phyloP scores from a whole-genome alignment of 306 rosid genomes.

The Prunus fruticosa region DNA sequence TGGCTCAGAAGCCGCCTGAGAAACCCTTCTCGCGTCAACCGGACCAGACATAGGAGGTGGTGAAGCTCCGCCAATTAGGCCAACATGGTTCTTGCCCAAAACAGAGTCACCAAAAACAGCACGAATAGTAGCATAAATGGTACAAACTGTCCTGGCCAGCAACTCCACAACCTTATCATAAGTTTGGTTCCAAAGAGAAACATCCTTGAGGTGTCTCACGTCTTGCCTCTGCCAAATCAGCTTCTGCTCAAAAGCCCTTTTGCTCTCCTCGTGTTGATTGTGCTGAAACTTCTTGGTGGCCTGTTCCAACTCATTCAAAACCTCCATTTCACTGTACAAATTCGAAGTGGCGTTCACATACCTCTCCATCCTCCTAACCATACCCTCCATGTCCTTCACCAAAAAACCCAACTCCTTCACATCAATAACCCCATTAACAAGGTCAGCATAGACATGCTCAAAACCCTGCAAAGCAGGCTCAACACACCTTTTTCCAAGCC shows the following conservation, averaged over 20 bases:
- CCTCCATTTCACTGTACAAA: conserved; percentile 82
- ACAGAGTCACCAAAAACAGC: conserved; percentile 56
- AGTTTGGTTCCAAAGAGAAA: conserved; percentile 90
- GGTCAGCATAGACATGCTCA: conserved; percentile 85
- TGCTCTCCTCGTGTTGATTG: conserved; percentile 78
- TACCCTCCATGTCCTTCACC: conserved; percentile 94
- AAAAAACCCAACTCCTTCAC: conserved; percentile 86
- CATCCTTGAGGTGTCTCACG: conserved; percentile 75
- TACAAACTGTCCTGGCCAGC: conserved; percentile 90
- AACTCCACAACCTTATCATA: conserved; percentile 91
- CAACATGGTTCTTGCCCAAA: conserved; percentile 28
- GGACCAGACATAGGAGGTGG: conserved; percentile 35
- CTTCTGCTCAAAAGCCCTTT: conserved; percentile 77
- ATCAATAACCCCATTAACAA: conserved; percentile 67
- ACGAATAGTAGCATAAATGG: conserved; percentile 69
- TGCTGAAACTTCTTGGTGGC: conserved; percentile 77
- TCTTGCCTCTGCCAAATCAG: conserved; percentile 83
- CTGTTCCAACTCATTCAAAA: conserved; percentile 81
- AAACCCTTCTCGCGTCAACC: conserved; percentile 18
- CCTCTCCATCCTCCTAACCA: conserved; percentile 94
- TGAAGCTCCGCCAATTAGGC: conserved; percentile 37
- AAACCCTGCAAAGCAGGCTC: conserved; percentile 91
- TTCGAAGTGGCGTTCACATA: conserved; percentile 72
- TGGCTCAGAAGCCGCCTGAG: conserved; percentile 33
- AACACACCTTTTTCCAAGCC: conserved; percentile 85